Conservation (phyloP, 306 rosid genomes). For the Trifolium fragiferum region DNA sequence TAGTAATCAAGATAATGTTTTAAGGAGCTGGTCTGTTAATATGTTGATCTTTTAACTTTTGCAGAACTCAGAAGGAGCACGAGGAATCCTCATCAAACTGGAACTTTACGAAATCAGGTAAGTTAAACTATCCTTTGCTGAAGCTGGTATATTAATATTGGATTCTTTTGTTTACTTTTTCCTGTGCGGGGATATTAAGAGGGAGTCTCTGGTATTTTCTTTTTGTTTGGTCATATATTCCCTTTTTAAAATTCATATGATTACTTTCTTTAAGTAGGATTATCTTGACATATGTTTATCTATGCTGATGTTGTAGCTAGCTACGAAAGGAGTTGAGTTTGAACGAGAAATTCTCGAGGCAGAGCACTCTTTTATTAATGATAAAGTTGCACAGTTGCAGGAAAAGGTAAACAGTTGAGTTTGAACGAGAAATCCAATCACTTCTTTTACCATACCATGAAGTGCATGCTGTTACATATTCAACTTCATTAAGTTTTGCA, state of each 20-base stretch:
- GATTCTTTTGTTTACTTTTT: conserved; percentile 27
- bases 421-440: background rate
- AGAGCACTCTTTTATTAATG: conserved; percentile 63
- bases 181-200: conserved; percentile 8
- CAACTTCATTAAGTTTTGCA: conserved; percentile 14
- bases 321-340: conserved; percentile 76
- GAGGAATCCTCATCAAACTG: conserved; percentile 58
- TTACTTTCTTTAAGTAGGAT: conserved; percentile 14
- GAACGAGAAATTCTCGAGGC: conserved; percentile 86
- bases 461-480: conserved; percentile 5
- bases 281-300: conserved; percentile 41
- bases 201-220: conserved; percentile 26
- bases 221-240: conserved; percentile 30
- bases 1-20: conserved; percentile 35
- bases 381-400: conserved; percentile 70
- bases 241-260: conserved; percentile 25
- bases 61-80: conserved; percentile 77
- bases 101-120: conserved; percentile 63
- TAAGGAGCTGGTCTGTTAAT: conserved; percentile 33
- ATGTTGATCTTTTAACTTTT: conserved; percentile 39
- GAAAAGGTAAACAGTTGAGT: conserved; percentile 54
- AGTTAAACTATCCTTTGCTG: conserved; percentile 46
- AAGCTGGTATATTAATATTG: conserved; percentile 7
- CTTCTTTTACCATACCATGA: conserved; percentile 10
- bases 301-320: conserved; percentile 57